phyloP scores from a whole-genome alignment of 2,329 filamentous ascomycete genomes.

The Ilyonectria mors-panacis region DNA sequence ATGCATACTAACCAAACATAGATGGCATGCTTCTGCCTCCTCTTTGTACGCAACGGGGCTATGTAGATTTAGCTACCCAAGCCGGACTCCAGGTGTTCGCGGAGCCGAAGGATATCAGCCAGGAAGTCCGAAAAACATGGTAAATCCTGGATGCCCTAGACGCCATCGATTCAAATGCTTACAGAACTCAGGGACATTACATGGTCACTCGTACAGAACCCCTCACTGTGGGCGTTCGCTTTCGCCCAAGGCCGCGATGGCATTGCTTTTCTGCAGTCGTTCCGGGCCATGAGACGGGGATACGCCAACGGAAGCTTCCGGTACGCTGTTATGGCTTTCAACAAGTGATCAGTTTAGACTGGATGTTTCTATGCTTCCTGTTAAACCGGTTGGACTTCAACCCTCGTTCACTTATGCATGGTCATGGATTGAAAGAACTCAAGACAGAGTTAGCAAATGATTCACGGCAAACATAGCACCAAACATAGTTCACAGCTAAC shows the following conservation, averaged over 20 bases:
- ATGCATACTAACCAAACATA: conserved; percentile 37
- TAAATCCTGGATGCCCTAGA: conserved; percentile 48
- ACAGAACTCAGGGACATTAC: conserved; percentile 69
- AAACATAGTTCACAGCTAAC: no score
- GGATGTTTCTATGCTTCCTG: background rate
- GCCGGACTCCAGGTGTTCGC: conserved; percentile 63
- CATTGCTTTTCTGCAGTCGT: conserved; percentile 72
- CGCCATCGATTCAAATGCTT: conserved; percentile 6
- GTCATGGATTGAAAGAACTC: no score
- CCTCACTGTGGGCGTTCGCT: conserved; percentile 73
- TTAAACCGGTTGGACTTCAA: no score
- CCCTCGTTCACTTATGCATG: background rate
- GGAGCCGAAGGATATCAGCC: conserved; percentile 69
- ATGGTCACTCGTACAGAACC: conserved; percentile 72
- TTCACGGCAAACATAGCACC: no score
- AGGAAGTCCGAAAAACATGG: conserved; percentile 73
- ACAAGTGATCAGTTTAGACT: conserved; percentile 53
- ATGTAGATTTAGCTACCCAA: conserved; percentile 63
- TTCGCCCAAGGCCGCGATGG: conserved; percentile 73
- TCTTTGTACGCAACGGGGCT: conserved; percentile 67
- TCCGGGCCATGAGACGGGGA: conserved; percentile 72
- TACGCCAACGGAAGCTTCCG: conserved; percentile 72
- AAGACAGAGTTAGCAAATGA: no score
- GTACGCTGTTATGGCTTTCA: conserved; percentile 72
- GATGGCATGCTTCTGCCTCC: conserved; percentile 74